Percentiles rank a stretch among this genome's conserved stretches.
phyloP scores from a whole-genome alignment of 2,329 filamentous ascomycete genomes.

The Hypoxylon sp. region DNA sequence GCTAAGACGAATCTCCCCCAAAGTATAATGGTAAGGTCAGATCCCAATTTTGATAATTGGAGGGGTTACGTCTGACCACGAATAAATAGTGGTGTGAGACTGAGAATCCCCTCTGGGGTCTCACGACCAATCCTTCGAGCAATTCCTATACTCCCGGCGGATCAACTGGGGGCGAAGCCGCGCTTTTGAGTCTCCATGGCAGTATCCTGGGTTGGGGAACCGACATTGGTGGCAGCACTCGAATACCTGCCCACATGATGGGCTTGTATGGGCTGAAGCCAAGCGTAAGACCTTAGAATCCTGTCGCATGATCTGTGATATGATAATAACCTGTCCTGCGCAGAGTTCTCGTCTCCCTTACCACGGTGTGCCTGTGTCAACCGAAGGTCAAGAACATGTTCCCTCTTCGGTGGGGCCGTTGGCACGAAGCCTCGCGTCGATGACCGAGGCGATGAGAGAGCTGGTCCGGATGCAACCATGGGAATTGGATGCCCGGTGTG shows the following conservation, averaged over 20 bases:
- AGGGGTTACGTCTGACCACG: conserved; percentile 49
- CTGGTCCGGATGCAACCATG: conserved; percentile 60
- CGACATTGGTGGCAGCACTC: conserved; percentile 60
- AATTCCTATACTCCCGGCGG: conserved; percentile 56
- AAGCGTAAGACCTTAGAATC: conserved; percentile 51
- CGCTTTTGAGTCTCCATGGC: conserved; percentile 36
- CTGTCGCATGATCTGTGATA: neutral
- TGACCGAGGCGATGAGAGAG: conserved; percentile 58
- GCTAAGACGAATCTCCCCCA: conserved; percentile 58
- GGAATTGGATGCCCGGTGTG: conserved; percentile 62
- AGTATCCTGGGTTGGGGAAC: conserved; percentile 59
- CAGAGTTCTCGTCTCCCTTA: conserved; percentile 67
- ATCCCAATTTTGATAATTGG: conserved; percentile 55
- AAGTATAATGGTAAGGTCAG: conserved; percentile 43
- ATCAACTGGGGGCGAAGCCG: conserved; percentile 43
- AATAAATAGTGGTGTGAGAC: conserved; percentile 59
- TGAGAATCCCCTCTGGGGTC: conserved; percentile 60
- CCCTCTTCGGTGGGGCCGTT: conserved; percentile 70
- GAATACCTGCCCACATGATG: conserved; percentile 58
- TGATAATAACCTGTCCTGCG: conserved; percentile 8
- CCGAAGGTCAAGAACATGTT: conserved; percentile 70
- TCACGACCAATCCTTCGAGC: conserved; percentile 57
- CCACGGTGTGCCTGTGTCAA: conserved; percentile 65
- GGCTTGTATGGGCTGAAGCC: conserved; percentile 61
- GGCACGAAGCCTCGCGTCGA: conserved; percentile 59